Evolutionary conservation across 768 basidiomycete genomes (phyloP), one percentile per base, ranked within the genome.

Genomic region (Tricholoma matsutake): DNA sequence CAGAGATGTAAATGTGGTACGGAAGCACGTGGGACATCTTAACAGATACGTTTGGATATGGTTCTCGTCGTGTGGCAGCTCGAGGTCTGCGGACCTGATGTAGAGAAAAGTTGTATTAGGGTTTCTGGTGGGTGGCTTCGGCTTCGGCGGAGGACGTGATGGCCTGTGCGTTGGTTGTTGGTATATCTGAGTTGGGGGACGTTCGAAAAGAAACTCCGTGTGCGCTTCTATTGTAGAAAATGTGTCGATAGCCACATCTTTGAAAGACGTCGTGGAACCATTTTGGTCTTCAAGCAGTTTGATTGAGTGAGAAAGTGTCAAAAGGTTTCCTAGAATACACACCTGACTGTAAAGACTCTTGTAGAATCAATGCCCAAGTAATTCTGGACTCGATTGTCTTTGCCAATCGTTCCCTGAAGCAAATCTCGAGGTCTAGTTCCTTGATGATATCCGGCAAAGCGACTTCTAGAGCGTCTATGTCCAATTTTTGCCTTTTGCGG

Each of bases 401-500:
- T 16, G 73, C 71, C 31, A 84, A 64, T 56, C 78, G 76, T 57
- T 76, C 67, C 52, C 79, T 75, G 18, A 83, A 57, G 6, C 73
- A 72, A 41, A 85, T 81, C 65, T 84, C 83, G 3, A 81, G 67
- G 64, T 81, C 76, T 53, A 85, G 68, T 63, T 83, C 80, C 4
- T 69, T 66, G 31, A 65, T 62, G 25, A 76, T 60, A 32, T 76
- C 73, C 51, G 22, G 58, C 45, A 64, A 53, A 54, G 57, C 63
- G 8, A 61, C 43, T 25, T 25, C 41, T 3, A 31, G 55, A 56
- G 43, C 18, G 14, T 56, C 60, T 9, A 20, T n/a, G 37, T 66
- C 64, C 14, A 65, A 37, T 56, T 53, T 68, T 60, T 63, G 60
- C 59, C 51, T 63, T 51, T 70, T 70, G 32, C 58, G 61, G 20